These are phyloP conservation scores for Ophioceras dolichostomum DNA, from an alignment of 2,329 filamentous ascomycete genomes.

Conservation along the genomic window DNA sequence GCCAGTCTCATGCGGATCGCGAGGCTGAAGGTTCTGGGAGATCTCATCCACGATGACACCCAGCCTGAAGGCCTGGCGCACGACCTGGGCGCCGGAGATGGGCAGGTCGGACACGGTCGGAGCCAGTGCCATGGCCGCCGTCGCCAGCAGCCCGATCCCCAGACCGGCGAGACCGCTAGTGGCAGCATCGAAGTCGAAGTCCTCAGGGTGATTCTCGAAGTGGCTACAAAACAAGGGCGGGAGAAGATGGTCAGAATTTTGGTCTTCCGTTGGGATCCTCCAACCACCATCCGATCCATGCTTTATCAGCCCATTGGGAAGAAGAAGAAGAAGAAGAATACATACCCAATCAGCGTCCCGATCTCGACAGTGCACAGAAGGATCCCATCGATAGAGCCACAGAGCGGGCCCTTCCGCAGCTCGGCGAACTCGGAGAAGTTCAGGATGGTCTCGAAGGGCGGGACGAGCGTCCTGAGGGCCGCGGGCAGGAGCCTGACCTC, in stretches of 20 bases:
- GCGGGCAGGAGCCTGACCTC: slow-evolving; percentile 21
- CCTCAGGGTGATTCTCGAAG: slow-evolving; percentile 13
- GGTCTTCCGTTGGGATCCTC: too few species aligned
- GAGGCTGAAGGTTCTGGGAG: slow-evolving; percentile 27
- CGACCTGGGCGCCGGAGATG: slow-evolving; percentile 24
- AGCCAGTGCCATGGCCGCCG: slow-evolving; percentile 27
- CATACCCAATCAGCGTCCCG: slow-evolving; percentile 29
- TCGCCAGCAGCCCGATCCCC: slow-evolving; percentile 29
- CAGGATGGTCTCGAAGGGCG: slow-evolving; percentile 23
- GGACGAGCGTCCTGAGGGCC: slow-evolving; percentile 15
- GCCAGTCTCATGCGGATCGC: slow-evolving; percentile 10
- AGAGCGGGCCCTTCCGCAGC: slow-evolving; percentile 25
- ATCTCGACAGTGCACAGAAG: slow-evolving; percentile 27
- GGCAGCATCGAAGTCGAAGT: slow-evolving; percentile 8
- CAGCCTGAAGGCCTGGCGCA: slow-evolving; percentile 31
- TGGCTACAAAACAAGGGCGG: too few species aligned
- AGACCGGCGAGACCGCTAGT: slow-evolving; percentile 23
- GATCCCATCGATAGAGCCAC: slow-evolving; percentile 30
- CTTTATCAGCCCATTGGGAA: too few species aligned
- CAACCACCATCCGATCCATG: too few species aligned
- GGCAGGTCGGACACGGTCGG: slow-evolving; percentile 24
- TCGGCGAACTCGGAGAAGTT: slow-evolving; percentile 17
- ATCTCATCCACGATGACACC: slow-evolving; percentile 28
- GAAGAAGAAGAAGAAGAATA: too few species aligned
- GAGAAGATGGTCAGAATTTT: too few species aligned